Conservation (phyloP, 1,284 basidiomycete species). For the Ustilago lituana region DNA sequence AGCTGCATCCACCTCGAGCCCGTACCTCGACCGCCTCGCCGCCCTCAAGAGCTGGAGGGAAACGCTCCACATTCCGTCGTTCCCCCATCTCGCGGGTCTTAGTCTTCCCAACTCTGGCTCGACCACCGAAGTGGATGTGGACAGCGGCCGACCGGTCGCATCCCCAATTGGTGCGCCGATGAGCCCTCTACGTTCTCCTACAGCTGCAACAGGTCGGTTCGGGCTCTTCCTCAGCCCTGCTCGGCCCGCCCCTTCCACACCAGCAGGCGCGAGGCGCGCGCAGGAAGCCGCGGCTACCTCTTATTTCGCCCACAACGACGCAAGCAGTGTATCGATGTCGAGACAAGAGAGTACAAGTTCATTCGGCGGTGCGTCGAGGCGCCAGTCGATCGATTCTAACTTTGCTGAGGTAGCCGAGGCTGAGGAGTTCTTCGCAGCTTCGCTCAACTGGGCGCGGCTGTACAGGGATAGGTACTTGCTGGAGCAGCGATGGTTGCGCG, state of each 20-base stretch:
- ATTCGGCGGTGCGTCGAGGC: conserved; percentile 5
- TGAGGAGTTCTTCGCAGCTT: conserved; percentile 40
- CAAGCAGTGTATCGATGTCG: conserved; percentile 3
- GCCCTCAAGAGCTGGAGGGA: conserved; percentile 44
- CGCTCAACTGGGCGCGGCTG: conserved; percentile 35
- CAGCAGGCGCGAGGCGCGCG: conserved; percentile 34
- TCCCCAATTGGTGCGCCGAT: conserved; percentile 3
- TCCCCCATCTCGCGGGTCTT: conserved; percentile 22
- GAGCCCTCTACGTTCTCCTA: conserved; percentile 38
- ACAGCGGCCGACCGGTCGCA: conserved; percentile 3
- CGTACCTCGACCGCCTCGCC: conserved; percentile 21
- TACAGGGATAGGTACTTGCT: conserved; percentile 34
- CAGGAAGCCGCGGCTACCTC: conserved; percentile 22
- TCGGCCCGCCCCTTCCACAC: conserved; percentile 14
- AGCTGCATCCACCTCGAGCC: conserved; percentile 10
- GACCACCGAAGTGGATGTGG: conserved; percentile 15
- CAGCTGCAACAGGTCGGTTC: conserved; percentile 32
- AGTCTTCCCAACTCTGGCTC: conserved; percentile 2
- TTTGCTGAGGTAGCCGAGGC: conserved; percentile 27
- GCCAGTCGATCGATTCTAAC: conserved; percentile 14
- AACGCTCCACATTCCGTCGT: conserved; percentile 47
- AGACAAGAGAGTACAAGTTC: conserved; percentile 19
- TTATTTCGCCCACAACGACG: conserved; percentile 10
- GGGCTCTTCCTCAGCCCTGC: conserved; percentile 43
- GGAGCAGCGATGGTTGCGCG: conserved; percentile 39